Base-by-base conservation (phyloP, 2,329 filamentous ascomycete species). In the Periconia sp. region DNA sequence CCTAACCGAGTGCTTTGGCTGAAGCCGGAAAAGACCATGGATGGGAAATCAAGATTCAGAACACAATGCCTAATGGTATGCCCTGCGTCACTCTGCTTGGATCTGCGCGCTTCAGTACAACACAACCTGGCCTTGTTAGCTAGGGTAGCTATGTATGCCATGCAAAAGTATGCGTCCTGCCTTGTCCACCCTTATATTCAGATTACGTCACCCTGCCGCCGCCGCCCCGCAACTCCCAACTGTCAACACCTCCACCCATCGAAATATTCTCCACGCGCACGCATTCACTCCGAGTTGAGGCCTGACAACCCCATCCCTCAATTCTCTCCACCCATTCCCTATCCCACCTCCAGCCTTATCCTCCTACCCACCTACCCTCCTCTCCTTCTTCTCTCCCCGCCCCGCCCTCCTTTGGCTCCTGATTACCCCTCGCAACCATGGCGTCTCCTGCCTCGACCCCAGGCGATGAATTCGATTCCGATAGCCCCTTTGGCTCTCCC, bases 381-480 rank as follows among this genome's bases (percentile, higher is more conserved):
- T 33, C 14, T 45, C 9, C 49, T 18, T 30, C 49, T 52, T 27
- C 52, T 53, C n/a, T 17, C 35, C 27, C 35, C 31, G 41, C 14
- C 31, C 3, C 35, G 40, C 57, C 54, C 35, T 52, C 54, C 46
- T 53, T 40, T 43, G 45, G 50, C n/a, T 33, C 30, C 43, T 33
- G 43, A 20, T 30, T 18, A 47, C 30, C 19, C 46, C 44, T 49
- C 47, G 41, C 41, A 60, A 53, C 63, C 60, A 71, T 71, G 66
- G 63, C 62, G 49, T 68, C 68, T 47, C 57, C 64, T 43, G 59
- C 60, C 13, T 65, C 69, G 11, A 66, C 69, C 14, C 68, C 68
- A 19, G 67, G 66, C 51, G 64, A 60, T 54, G 68, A 70, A 10
- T 66, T 61, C 60, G 69, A 69, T 46, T 62, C 64, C 48, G 68